Percentiles rank a stretch among this genome's conserved stretches.
Evolutionary conservation across 2,329 filamentous ascomycete species (phyloP).

Genomic region (Verticillium isaacii): DNA sequence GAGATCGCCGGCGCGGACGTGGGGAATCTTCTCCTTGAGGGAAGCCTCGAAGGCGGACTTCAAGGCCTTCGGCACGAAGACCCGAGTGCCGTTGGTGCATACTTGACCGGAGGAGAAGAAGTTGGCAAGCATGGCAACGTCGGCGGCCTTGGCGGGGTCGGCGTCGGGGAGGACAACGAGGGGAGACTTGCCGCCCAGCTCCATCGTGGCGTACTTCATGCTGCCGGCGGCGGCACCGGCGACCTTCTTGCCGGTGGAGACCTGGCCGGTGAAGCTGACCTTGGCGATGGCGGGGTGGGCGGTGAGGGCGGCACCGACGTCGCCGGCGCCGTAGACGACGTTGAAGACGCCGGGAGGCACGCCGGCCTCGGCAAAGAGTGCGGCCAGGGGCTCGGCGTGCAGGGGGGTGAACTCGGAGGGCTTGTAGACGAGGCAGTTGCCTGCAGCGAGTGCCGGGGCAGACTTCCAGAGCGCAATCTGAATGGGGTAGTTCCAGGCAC

Average conservation of each 20-base stretch:
- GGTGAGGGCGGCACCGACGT: constrained; percentile 71
- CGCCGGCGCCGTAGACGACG: constrained; percentile 75
- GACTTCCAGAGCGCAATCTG: constrained; percentile 91
- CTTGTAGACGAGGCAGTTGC: constrained; percentile 90
- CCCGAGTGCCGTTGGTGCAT: constrained; percentile 87
- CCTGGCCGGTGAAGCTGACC: constrained; percentile 86
- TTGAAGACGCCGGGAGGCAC: constrained; percentile 82
- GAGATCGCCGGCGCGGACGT: constrained; percentile 72
- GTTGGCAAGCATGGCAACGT: constrained; percentile 90
- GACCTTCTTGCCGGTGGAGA: constrained; percentile 77
- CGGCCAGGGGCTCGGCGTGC: constrained; percentile 71
- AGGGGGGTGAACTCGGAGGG: constrained; percentile 82
- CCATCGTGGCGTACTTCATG: constrained; percentile 92
- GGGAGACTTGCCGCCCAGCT: constrained; percentile 83
- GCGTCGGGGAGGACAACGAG: constrained; percentile 77
- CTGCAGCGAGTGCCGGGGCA: constrained; percentile 76
- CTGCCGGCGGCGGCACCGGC: constrained; percentile 67
- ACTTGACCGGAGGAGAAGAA: constrained; percentile 90
- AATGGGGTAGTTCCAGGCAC: constrained; percentile 89
- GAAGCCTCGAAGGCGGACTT: constrained; percentile 64
- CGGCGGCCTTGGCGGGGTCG: constrained; percentile 72
- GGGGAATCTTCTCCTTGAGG: constrained; percentile 68
- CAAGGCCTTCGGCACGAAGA: constrained; percentile 69
- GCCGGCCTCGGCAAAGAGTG: constrained; percentile 74
- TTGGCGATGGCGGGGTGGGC: constrained; percentile 71